Conservation (phyloP, 2,329 filamentous ascomycete genomes). For the Aspergillus vadensis region DNA sequence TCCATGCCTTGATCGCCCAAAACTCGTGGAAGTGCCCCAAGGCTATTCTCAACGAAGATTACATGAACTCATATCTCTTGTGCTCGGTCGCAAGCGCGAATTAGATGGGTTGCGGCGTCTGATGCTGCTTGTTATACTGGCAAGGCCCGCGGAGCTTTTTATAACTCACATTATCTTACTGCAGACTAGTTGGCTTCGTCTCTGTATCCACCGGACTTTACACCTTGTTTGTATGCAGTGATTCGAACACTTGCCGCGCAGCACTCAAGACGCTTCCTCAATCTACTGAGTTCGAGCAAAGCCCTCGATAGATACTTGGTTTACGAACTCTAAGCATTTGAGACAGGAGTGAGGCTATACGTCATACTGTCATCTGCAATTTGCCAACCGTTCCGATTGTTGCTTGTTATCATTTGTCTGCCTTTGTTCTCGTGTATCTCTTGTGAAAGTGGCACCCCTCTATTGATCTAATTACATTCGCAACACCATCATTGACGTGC, state of each 20-base stretch:
- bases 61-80: not conserved
- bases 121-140: slow-evolving; percentile 22
- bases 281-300: slow-evolving; percentile 30
- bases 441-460: slow-evolving; percentile 29
- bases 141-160: slow-evolving; percentile 16
- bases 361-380: slow-evolving; percentile 21
- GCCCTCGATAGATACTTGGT: slow-evolving; percentile 29
- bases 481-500: slow-evolving; percentile 31
- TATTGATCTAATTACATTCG: slow-evolving; percentile 35
- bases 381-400: slow-evolving; percentile 18
- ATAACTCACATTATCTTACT: slow-evolving; percentile 17
- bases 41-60: not conserved
- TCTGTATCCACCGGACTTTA: slow-evolving; percentile 35
- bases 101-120: slow-evolving; percentile 15
- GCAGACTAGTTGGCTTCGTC: slow-evolving; percentile 23
- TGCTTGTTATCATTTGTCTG: slow-evolving; percentile 21
- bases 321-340: slow-evolving; percentile 25
- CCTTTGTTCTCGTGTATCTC: slow-evolving; percentile 29
- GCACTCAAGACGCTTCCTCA: slow-evolving; percentile 31
- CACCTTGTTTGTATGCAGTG: slow-evolving; percentile 39
- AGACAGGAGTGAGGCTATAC: slow-evolving; percentile 20
- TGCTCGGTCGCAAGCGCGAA: slow-evolving; percentile 2
- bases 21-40: not conserved
- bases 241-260: slow-evolving; percentile 28
- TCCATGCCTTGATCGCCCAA: not conserved